Conservation (phyloP, 2,329 filamentous ascomycete species). For the Sporothrix sp. region DNA sequence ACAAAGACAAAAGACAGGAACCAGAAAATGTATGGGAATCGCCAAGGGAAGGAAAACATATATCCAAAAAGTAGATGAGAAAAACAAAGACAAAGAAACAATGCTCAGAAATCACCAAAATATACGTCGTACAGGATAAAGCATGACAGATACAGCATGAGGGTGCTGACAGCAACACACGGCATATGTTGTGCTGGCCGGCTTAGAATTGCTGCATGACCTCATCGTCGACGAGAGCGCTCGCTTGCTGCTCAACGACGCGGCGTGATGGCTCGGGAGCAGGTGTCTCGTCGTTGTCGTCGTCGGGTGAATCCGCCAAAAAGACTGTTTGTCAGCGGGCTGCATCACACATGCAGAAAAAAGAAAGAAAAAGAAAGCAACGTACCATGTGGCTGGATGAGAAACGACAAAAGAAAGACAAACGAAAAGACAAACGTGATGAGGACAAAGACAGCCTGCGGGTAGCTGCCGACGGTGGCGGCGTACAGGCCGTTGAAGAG, state of each 20-base stretch:
- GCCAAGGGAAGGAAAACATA: neutral
- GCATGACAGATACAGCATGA: neutral
- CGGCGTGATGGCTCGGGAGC: neutral
- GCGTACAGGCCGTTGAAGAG: slow-evolving; percentile 83
- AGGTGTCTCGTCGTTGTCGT: slow-evolving; percentile 1
- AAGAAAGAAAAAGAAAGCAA: slow-evolving; percentile 18
- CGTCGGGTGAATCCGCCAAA: neutral
- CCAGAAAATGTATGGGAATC: neutral
- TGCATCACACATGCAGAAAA: neutral
- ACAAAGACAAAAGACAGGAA: neutral
- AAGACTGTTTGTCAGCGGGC: slow-evolving; percentile 5
- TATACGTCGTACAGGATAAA: neutral
- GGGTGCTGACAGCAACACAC: neutral
- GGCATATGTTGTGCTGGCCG: neutral
- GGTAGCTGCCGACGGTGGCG: slow-evolving; percentile 64
- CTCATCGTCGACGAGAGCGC: slow-evolving; percentile 18
- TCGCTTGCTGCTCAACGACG: neutral
- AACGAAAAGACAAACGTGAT: slow-evolving; percentile 56
- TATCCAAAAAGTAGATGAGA: no score
- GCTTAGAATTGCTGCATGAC: slow-evolving; percentile 18
- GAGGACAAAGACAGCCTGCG: slow-evolving; percentile 75
- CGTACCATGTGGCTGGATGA: slow-evolving; percentile 67
- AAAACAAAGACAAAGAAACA: no score
- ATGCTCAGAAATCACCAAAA: neutral
- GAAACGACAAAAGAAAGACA: slow-evolving; percentile 56